phyloP scores from a whole-genome alignment of 2,329 filamentous ascomycete species.

The Colletotrichum limetticola region DNA sequence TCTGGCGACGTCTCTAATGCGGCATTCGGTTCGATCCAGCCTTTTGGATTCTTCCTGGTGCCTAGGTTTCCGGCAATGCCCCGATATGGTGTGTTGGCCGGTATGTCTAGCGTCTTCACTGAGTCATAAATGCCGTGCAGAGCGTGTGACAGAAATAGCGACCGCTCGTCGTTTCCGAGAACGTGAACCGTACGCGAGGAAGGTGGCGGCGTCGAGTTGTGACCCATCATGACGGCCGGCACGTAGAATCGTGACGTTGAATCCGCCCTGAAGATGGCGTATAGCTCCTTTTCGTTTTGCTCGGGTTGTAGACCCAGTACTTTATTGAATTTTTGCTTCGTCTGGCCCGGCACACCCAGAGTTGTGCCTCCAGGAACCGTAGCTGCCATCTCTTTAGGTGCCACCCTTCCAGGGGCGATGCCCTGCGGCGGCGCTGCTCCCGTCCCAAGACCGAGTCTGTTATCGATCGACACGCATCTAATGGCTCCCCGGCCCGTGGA shows the following conservation, averaged over 20 bases:
- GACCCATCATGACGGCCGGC: slow-evolving; percentile 48
- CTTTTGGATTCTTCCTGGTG: slow-evolving; percentile 38
- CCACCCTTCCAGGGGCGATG: slow-evolving; percentile 29
- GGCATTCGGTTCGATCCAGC: slow-evolving; percentile 20
- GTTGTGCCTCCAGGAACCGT: slow-evolving; percentile 37
- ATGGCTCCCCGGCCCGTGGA: slow-evolving; percentile 50
- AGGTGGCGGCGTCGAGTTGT: slow-evolving; percentile 43
- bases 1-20: not conserved
- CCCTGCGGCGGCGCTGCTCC: slow-evolving; percentile 19
- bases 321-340: slow-evolving; percentile 11
- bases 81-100: slow-evolving; percentile 12
- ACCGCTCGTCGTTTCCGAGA: slow-evolving; percentile 53
- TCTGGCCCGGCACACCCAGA: slow-evolving; percentile 17
- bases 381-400: slow-evolving; percentile 38
- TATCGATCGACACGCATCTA: slow-evolving; percentile 40
- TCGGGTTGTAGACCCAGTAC: slow-evolving; percentile 32
- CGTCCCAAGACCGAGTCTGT: slow-evolving; percentile 24
- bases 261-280: slow-evolving; percentile 37
- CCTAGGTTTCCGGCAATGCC: slow-evolving; percentile 39
- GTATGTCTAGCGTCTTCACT: slow-evolving; percentile 45
- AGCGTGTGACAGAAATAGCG: slow-evolving; percentile 53
- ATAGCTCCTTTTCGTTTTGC: slow-evolving; percentile 29
- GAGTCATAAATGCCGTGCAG: slow-evolving; percentile 54
- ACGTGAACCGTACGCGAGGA: slow-evolving; percentile 52
- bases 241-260: slow-evolving; percentile 43